Percentiles rank a stretch among this genome's conserved stretches.
These are phyloP conservation scores for Apiospora kogelbergensis DNA, from an alignment of 2,329 filamentous ascomycete species.

Conservation along the genomic window DNA sequence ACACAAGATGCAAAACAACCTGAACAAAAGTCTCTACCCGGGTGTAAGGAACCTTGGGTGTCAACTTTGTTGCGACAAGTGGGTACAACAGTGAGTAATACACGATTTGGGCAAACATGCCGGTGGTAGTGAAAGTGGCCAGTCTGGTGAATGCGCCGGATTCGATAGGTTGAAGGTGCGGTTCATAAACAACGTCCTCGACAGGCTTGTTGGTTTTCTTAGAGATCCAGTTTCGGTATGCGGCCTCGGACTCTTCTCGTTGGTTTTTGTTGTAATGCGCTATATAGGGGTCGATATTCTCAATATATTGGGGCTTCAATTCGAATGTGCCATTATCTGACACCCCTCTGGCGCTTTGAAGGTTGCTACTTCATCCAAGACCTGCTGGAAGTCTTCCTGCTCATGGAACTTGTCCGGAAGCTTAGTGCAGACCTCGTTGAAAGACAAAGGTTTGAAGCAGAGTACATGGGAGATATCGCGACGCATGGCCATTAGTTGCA, in stretches of 20 bases:
- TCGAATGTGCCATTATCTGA: conserved; percentile 94
- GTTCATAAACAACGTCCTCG: conserved; percentile 89
- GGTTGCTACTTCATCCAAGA: conserved; percentile 83
- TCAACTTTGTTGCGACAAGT: conserved; percentile 65
- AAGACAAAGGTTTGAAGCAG: conserved; percentile 94
- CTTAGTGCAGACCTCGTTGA: conserved; percentile 84
- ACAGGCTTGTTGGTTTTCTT: conserved; percentile 80
- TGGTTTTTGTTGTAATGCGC: conserved; percentile 97
- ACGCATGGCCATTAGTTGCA: conserved; percentile 71
- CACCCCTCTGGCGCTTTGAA: conserved; percentile 87
- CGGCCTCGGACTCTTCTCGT: conserved; percentile 88
- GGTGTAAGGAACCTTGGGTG: conserved; percentile 74
- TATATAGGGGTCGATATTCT: conserved; percentile 91
- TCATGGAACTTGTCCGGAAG: conserved; percentile 89
- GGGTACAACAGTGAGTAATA: conserved; percentile 87
- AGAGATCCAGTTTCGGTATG: conserved; percentile 83
- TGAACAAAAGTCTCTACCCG: conserved; percentile 90
- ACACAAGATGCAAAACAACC: conserved; percentile 81
- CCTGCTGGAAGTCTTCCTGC: conserved; percentile 80
- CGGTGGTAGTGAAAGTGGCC: conserved; percentile 76
- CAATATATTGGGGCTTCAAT: conserved; percentile 80
- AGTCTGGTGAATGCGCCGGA: conserved; percentile 77
- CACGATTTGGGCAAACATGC: conserved; percentile 85
- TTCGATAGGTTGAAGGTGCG: conserved; percentile 73
- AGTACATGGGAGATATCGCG: conserved; percentile 91